These are phyloP conservation scores for Phytophthora idaei DNA, from an alignment of 352 stramenopile genomes.

Conservation along the genomic window DNA sequence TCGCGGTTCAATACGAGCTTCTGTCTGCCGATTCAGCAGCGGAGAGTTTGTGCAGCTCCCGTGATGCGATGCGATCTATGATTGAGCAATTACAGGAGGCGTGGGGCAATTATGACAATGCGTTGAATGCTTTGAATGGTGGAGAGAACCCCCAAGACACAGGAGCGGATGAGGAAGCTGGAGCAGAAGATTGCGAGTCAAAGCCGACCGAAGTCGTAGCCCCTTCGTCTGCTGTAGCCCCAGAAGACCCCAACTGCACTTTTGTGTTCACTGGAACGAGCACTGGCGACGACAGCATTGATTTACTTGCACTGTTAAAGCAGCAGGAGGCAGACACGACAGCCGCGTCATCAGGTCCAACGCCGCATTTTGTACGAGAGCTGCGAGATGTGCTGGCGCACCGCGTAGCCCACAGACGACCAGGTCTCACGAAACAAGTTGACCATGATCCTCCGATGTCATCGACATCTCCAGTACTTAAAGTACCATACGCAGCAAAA, in stretches of 20 bases:
- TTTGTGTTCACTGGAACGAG: slow-evolving; percentile 79
- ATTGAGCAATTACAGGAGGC: slow-evolving; percentile 29
- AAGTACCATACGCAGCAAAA: neutral
- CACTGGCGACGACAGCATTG: slow-evolving; percentile 68
- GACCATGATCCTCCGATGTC: slow-evolving; percentile 33
- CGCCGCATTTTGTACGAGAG: slow-evolving; percentile 53
- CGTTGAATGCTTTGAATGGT: slow-evolving; percentile 9
- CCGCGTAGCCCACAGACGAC: slow-evolving; percentile 34
- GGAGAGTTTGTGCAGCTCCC: slow-evolving; percentile 18
- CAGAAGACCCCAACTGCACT: slow-evolving; percentile 38
- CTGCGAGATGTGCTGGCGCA: slow-evolving; percentile 61
- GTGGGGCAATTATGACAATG: slow-evolving; percentile 34
- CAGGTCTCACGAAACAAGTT: slow-evolving; percentile 49
- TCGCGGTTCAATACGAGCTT: slow-evolving; percentile 52
- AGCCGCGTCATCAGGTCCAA: slow-evolving; percentile 11
- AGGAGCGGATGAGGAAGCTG: neutral
- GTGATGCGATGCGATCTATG: slow-evolving; percentile 30
- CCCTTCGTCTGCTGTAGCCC: slow-evolving; percentile 3
- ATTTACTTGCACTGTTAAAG: slow-evolving; percentile 52
- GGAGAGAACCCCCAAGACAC: slow-evolving; percentile 5
- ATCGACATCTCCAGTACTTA: neutral
- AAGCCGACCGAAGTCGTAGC: neutral
- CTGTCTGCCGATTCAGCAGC: slow-evolving; percentile 1
- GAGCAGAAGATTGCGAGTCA: slow-evolving; percentile 5
- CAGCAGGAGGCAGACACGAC: slow-evolving; percentile 31